Evolutionary conservation across 2,329 filamentous ascomycete genomes (phyloP).

Genomic region (Colletotrichum sp.): DNA sequence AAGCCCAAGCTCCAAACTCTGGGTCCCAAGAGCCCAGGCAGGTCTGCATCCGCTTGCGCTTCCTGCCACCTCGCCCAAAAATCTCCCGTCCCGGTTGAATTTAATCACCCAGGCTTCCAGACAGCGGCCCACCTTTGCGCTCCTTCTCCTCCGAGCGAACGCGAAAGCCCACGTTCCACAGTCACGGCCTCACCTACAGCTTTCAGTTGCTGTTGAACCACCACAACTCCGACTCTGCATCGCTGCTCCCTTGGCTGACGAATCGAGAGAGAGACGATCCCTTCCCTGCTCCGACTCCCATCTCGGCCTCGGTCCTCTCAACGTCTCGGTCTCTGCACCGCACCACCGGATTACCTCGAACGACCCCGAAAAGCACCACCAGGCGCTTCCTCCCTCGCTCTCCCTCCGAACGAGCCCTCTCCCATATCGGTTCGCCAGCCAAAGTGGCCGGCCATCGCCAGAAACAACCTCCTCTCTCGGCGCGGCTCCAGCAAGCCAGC

Average conservation of each 20-base stretch:
- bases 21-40: neutral
- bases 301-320: neutral
- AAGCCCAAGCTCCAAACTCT: constrained; percentile 12
- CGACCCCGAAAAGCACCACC: neutral
- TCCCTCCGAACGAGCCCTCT: neutral
- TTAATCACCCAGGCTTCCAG: constrained; percentile 3
- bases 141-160: neutral
- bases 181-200: neutral
- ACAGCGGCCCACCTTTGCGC: neutral
- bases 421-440: neutral
- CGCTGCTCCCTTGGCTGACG: neutral
- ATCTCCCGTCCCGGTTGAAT: constrained; percentile 3
- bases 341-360: neutral
- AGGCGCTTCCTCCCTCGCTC: neutral
- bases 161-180: neutral
- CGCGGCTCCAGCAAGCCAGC: constrained; percentile 26
- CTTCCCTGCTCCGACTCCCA: neutral
- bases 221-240: neutral
- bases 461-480: constrained; percentile 17
- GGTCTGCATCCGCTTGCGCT: constrained; percentile 5
- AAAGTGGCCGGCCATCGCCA: constrained; percentile 9
- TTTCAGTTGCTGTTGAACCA: neutral
- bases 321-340: neutral
- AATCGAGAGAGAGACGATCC: neutral
- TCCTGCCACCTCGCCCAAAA: constrained; percentile 22